phyloP scores from a whole-genome alignment of 768 basidiomycete genomes.

The Lentinula lateritia region DNA sequence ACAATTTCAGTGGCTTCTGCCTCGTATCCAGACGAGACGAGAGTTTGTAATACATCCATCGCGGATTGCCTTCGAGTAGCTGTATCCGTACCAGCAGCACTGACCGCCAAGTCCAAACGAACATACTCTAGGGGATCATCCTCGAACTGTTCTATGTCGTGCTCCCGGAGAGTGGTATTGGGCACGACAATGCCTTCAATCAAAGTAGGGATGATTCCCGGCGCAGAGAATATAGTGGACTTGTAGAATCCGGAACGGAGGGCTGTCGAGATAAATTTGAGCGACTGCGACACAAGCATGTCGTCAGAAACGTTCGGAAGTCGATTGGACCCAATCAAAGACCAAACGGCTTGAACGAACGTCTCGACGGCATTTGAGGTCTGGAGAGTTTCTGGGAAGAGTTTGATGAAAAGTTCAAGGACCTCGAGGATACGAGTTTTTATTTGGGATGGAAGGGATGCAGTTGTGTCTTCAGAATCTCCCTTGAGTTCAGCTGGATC shows the following conservation, averaged over 20 bases:
- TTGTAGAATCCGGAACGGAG: conserved; percentile 86
- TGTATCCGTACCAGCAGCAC: conserved; percentile 57
- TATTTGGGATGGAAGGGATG: conserved; percentile 84
- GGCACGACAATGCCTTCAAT: conserved; percentile 90
- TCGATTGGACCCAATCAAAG: conserved; percentile 68
- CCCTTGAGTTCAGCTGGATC: conserved; percentile 61
- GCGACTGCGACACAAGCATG: conserved; percentile 83
- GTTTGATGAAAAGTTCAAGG: conserved; percentile 79
- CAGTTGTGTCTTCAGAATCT: conserved; percentile 75
- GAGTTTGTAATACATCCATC: conserved; percentile 89
- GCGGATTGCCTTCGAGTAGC: conserved; percentile 90
- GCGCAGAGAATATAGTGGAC: conserved; percentile 66
- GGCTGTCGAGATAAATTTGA: conserved; percentile 87
- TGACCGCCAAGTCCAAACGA: conserved; percentile 74
- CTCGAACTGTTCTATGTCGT: conserved; percentile 93
- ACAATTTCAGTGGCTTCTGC: conserved; percentile 84
- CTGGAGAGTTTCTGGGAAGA: conserved; percentile 74
- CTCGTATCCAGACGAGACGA: conserved; percentile 76
- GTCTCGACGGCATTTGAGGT: conserved; percentile 57
- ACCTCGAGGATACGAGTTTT: conserved; percentile 90
- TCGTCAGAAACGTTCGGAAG: conserved; percentile 72
- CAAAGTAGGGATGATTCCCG: conserved; percentile 76
- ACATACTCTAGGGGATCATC: conserved; percentile 97
- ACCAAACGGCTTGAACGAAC: conserved; percentile 90
- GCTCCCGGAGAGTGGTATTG: conserved; percentile 83